Evolutionary conservation across 202 grass and related monocot species (phyloP).

Genomic region (Alloteropsis angusta): DNA sequence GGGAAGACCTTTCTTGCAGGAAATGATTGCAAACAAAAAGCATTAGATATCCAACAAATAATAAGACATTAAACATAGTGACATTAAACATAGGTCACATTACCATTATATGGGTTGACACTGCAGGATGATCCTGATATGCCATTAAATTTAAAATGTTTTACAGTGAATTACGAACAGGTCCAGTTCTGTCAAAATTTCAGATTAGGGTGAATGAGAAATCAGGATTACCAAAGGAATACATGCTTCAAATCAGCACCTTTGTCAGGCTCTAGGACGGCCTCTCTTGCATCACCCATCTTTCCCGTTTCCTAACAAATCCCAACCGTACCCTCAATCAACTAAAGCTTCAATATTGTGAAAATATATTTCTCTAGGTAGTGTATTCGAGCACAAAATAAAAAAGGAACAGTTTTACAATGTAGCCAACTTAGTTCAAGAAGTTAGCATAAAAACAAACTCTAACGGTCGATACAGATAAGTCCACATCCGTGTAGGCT

Average conservation of each 20-base stretch:
- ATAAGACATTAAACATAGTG: no score
- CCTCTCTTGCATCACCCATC: conserved; percentile 83
- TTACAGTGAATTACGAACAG: not conserved
- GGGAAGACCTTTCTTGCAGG: not conserved
- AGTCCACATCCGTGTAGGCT: not conserved
- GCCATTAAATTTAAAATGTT: not conserved
- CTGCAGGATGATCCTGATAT: not conserved
- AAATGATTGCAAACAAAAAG: not conserved
- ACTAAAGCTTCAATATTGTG: conserved; percentile 19
- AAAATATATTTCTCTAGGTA: conserved; percentile 12
- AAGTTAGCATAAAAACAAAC: not conserved
- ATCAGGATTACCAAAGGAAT: conserved; percentile 21
- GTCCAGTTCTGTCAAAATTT: not conserved
- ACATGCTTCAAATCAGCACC: conserved; percentile 45
- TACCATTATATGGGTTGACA: not conserved
- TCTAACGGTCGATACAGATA: not conserved
- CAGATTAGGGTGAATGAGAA: not conserved
- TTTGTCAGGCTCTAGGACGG: conserved; percentile 45
- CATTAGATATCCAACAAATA: not conserved
- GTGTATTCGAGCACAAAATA: not conserved
- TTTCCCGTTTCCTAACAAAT: conserved; percentile 91
- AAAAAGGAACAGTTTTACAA: not conserved
- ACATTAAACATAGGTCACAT: not conserved
- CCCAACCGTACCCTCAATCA: conserved; percentile 50
- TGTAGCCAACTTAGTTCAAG: not conserved